phyloP scores from a whole-genome alignment of 2,329 filamentous ascomycete genomes.

The Neofusicoccum laricinum region DNA sequence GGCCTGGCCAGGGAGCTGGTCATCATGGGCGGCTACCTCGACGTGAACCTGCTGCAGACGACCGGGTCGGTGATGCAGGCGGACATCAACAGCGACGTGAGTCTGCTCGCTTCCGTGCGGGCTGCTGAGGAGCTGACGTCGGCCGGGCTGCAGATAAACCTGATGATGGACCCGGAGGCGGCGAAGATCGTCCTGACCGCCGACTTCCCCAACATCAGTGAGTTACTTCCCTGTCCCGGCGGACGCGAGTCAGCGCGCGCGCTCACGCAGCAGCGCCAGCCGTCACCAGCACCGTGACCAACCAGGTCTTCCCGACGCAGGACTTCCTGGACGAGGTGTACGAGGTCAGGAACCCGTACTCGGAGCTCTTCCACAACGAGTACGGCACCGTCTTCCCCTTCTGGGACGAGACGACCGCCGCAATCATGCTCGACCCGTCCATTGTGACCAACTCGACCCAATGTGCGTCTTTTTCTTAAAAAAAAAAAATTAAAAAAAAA shows the following conservation, averaged over 20 bases:
- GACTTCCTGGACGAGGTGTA: constrained; percentile 39
- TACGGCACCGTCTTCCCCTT: constrained; percentile 43
- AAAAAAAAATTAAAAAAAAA: too few relatives aligned
- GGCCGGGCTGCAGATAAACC: constrained; percentile 39
- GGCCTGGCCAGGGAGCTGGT: constrained; percentile 46
- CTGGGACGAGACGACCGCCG: constrained; percentile 48
- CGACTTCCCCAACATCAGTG: constrained; percentile 41
- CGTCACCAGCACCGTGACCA: constrained; percentile 48
- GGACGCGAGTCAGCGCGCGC: too few relatives aligned
- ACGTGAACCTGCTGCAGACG: constrained; percentile 31
- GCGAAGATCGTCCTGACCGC: constrained; percentile 50
- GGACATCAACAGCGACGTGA: constrained; percentile 24
- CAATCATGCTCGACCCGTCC: constrained; percentile 38
- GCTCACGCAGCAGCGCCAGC: constrained; percentile 12
- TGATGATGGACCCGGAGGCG: constrained; percentile 52
- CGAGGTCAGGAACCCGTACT: constrained; percentile 38
- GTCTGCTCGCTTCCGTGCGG: neutral
- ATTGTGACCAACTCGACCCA: constrained; percentile 39
- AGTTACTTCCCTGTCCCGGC: neutral
- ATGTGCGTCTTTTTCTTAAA: constrained; percentile 23
- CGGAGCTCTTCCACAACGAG: constrained; percentile 36
- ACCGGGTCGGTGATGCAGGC: constrained; percentile 26
- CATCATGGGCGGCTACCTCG: constrained; percentile 52
- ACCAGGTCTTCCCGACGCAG: constrained; percentile 43
- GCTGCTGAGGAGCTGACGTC: neutral